Evolutionary conservation across 257 asterid genomes (phyloP), one percentile per base, ranked within the genome.

Genomic region (Nyctanthes arbortristis): DNA sequence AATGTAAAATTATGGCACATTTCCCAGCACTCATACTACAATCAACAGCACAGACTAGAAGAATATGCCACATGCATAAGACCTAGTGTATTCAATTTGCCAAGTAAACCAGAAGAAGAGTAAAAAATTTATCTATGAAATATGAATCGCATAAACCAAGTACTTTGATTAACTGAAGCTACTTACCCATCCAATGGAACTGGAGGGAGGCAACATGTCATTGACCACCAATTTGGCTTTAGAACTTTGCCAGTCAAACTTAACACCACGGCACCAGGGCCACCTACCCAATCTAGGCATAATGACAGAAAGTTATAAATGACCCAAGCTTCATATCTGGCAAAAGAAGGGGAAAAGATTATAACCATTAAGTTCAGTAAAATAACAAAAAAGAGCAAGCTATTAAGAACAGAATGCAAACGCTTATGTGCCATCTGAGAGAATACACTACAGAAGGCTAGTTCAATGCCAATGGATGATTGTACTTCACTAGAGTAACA

Each of bases 221-320:
- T 89, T 69, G 87, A 79, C 76, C 95, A 88, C 92, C 96, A 91
- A 75, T 81, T 94, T 54, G 92, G 95, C 89, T 89, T 91, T 79
- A 94, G 77, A 77, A 76, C 70, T 69, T 93, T 90, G 10, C 99
- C 99, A 35, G 86, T 75, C 68, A 94, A 86, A 77, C 92, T 94
- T 63, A 94, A 71, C 75, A 94, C 97, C 63, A 91, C 97, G 74
- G 99, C 95, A 66, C 99, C 99, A 14, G 99, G 97, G 70, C 99
- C 99, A 70, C 99, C 99, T 32, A 94, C 97, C 99, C 99, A 94
- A 62, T 93, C 99, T 83, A 94, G 73, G 95, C 99, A 94, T 68
- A 94, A 78, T 2, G 99, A 94, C 39, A 94, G 88, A 81, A 94
- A 94, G 79, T 91, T 91, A 84, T 94, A 94, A 63, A 94, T 94